Evolutionary conservation across 768 basidiomycete genomes (phyloP).

Genomic region (Calocybe indica): DNA sequence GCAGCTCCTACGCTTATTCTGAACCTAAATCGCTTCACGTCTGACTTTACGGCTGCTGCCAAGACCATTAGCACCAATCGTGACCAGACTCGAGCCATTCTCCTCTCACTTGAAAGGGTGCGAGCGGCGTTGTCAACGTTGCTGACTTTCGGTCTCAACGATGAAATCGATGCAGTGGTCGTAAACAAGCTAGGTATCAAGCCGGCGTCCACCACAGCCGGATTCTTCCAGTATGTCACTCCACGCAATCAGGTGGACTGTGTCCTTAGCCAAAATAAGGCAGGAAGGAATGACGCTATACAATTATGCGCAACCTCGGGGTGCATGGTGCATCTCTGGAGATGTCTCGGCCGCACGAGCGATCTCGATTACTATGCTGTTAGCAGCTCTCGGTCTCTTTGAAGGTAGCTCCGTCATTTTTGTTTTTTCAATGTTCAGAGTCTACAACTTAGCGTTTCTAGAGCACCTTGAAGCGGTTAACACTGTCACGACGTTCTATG

Average conservation of each 20-base stretch:
- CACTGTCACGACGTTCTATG: constrained; percentile 77
- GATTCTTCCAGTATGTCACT: constrained; percentile 42
- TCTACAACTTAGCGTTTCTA: constrained; percentile 18
- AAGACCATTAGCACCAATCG: constrained; percentile 45
- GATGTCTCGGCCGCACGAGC: constrained; percentile 66
- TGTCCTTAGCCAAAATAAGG: constrained; percentile 19
- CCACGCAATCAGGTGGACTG: background rate
- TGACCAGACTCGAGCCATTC: constrained; percentile 33
- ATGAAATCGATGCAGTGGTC: constrained; percentile 67
- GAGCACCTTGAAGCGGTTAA: constrained; percentile 66
- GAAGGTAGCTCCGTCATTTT: constrained; percentile 40
- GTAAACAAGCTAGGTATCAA: constrained; percentile 46
- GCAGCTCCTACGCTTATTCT: constrained; percentile 45
- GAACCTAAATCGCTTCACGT: constrained; percentile 46
- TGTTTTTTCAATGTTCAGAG: background rate
- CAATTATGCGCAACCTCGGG: constrained; percentile 24
- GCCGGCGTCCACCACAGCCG: constrained; percentile 31
- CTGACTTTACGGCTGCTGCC: constrained; percentile 40
- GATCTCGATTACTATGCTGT: constrained; percentile 57
- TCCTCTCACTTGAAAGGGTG: constrained; percentile 47
- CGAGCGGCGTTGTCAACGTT: constrained; percentile 57
- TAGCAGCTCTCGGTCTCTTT: constrained; percentile 68
- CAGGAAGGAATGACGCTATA: constrained; percentile 36
- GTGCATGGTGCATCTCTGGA: constrained; percentile 70
- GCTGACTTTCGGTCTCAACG: constrained; percentile 64